Percentiles rank a stretch among this genome's conserved stretches.
Conservation (phyloP, 1,284 basidiomycete species). For the Exobasidium cylindrosporum region DNA sequence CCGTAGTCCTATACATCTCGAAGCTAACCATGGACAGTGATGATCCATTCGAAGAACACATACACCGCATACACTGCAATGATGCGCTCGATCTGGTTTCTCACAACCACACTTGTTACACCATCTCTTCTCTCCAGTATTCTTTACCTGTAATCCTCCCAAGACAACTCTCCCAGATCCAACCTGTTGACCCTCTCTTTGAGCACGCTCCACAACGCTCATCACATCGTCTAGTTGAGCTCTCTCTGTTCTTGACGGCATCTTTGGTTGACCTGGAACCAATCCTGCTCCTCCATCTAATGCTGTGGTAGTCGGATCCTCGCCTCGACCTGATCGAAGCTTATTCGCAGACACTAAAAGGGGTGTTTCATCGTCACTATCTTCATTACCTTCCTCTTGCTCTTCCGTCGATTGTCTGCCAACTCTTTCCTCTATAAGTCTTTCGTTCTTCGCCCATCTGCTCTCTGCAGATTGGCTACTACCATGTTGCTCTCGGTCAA, state of each 20-base stretch:
- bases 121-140: slow-evolving; percentile 20
- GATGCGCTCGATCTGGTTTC: slow-evolving; percentile 51
- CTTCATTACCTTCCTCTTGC: not conserved
- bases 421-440: slow-evolving; percentile 17
- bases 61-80: slow-evolving; percentile 41
- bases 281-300: slow-evolving; percentile 8
- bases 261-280: slow-evolving; percentile 33
- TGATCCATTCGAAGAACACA: slow-evolving; percentile 48
- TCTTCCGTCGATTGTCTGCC: not conserved
- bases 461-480: slow-evolving; percentile 21
- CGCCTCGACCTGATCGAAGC: not conserved
- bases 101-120: slow-evolving; percentile 31
- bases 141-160: slow-evolving; percentile 23
- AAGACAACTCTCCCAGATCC: not conserved
- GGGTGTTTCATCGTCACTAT: slow-evolving; percentile 17
- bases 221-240: slow-evolving; percentile 62
- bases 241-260: slow-evolving; percentile 32
- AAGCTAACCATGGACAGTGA: slow-evolving; percentile 52
- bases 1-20: slow-evolving; percentile 39
- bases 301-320: slow-evolving; percentile 3
- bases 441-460: slow-evolving; percentile 13
- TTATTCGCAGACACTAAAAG: slow-evolving; percentile 19
- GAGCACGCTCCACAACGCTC: slow-evolving; percentile 57
- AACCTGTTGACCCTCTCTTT: not conserved
- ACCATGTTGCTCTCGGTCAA: not conserved